These are phyloP conservation scores for Lepidium didymum DNA, from an alignment of 345 rosid genomes.

Conservation along the genomic window DNA sequence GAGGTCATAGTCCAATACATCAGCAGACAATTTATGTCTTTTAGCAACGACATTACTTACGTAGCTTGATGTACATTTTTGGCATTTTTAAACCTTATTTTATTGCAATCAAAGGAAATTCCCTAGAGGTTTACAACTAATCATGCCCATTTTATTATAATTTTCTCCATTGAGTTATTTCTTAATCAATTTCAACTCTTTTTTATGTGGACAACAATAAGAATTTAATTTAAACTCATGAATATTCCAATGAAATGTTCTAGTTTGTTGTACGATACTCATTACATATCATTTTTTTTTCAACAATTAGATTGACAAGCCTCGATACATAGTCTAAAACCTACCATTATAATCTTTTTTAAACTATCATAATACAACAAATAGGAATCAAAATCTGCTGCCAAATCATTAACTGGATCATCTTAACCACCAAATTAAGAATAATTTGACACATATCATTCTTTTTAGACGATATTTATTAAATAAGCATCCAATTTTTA, in stretches of 20 bases:
- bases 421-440: too few species aligned
- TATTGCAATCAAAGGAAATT: slow-evolving; percentile 6
- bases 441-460: too few species aligned
- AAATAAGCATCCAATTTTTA: not conserved
- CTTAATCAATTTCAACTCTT: slow-evolving; percentile 13
- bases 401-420: too few species aligned
- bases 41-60: slow-evolving; percentile 21
- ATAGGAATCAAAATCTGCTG: too few species aligned
- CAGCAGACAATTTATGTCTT: slow-evolving; percentile 32
- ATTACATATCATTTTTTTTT: too few species aligned
- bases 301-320: too few species aligned
- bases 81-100: slow-evolving; percentile 12
- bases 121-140: slow-evolving; percentile 20
- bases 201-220: slow-evolving; percentile 18
- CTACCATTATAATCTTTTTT: too few species aligned
- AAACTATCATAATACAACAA: too few species aligned
- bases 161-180: slow-evolving; percentile 1
- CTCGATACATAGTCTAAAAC: too few species aligned
- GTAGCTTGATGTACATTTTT: slow-evolving; percentile 31
- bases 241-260: slow-evolving; percentile 30
- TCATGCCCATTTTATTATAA: slow-evolving; percentile 16
- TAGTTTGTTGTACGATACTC: slow-evolving; percentile 1
- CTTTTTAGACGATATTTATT: not conserved
- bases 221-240: slow-evolving; percentile 15
- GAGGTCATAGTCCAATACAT: slow-evolving; percentile 31